Base-by-base conservation (phyloP, 2,329 filamentous ascomycete genomes). In the Elsinoe arachidis region DNA sequence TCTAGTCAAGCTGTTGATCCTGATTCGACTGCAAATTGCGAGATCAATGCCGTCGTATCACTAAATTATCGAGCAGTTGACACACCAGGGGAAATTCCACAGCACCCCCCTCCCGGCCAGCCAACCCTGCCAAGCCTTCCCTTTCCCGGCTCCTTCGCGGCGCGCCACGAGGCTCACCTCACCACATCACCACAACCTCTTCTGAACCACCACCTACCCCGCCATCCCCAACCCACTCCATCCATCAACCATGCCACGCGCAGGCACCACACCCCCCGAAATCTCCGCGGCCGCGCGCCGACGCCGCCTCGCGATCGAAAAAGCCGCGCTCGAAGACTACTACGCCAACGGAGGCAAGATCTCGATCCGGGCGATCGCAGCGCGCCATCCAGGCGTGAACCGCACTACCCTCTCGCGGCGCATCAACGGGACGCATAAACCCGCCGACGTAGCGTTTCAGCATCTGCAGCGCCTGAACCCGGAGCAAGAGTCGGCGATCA, bases 161-260 rank as follows among this genome's bases (percentile, higher is more conserved):
- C 41, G 12, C 15, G 41, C 41, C 21, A 14, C 12, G 6, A 53
- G 49, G 49, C 49, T 53, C 49, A 53, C 49, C 49, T 53, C 49
- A 53, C 34, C 49, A n/a, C 49, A 53, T 53, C 49, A 53, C 49
- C 49, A 51, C 46, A 51, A 34, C 26, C 46, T 35, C 46, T 35
- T 51, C 26, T 51, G 46, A 51, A 51, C 46, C 46, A 51, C 46
- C 26, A 30, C 46, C 26, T 51, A 51, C 46, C 46, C 46, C 46
- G 34, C 46, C 46, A 51, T 51, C 46, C 26, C 12, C n/a, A n/a
- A 19, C 49, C 17, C 26, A 30, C 33, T 3, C 17, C 5, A 39
- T n/a, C 15, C 26, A 11, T 4, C 34, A 17, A 53, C 7, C 34
- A 53, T 53, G 49, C 49, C 49, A 9, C 49, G 49, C 49, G 49